phyloP scores from a whole-genome alignment of 2,329 filamentous ascomycete genomes.

The Pyrenophora seminiperda region DNA sequence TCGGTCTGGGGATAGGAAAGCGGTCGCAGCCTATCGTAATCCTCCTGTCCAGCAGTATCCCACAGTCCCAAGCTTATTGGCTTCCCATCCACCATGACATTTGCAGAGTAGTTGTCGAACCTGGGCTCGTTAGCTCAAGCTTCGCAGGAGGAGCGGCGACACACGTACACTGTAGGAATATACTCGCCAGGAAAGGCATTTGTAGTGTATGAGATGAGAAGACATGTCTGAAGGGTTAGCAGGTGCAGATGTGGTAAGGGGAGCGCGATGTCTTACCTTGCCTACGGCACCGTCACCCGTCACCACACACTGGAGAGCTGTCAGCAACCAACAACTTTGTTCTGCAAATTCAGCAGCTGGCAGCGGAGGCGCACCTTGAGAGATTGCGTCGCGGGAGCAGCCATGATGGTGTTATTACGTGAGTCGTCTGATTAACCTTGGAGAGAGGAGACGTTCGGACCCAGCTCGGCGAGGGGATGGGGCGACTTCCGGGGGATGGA shows the following conservation, averaged over 20 bases:
- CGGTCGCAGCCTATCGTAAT: conserved; percentile 93
- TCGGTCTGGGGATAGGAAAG: conserved; percentile 98
- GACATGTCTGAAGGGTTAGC: conserved; percentile 75
- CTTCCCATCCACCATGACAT: conserved; percentile 98
- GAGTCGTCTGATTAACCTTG: conserved; percentile 33
- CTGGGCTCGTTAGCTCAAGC: conserved; percentile 55
- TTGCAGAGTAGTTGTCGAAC: conserved; percentile 98
- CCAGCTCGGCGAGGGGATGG: conserved; percentile 30
- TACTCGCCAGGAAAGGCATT: conserved; percentile 99
- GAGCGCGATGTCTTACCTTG: conserved; percentile 68
- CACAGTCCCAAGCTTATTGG: conserved; percentile 95
- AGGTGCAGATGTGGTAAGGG: conserved; percentile 14
- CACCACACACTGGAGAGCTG: conserved; percentile 79
- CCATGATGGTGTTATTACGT: conserved; percentile 55
- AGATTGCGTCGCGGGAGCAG: conserved; percentile 86
- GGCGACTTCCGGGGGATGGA: conserved; percentile 24
- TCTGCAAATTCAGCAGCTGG: not conserved
- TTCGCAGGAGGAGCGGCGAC: conserved; percentile 7
- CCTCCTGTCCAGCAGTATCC: conserved; percentile 98
- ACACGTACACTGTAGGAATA: conserved; percentile 89
- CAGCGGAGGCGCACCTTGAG: conserved; percentile 69
- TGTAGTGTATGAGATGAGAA: conserved; percentile 98
- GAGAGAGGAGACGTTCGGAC: conserved; percentile 17
- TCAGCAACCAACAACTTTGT: conserved; percentile 21
- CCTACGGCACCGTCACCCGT: conserved; percentile 99